Conservation (phyloP, 257 asterid genomes). For the Solanum appendiculatum region DNA sequence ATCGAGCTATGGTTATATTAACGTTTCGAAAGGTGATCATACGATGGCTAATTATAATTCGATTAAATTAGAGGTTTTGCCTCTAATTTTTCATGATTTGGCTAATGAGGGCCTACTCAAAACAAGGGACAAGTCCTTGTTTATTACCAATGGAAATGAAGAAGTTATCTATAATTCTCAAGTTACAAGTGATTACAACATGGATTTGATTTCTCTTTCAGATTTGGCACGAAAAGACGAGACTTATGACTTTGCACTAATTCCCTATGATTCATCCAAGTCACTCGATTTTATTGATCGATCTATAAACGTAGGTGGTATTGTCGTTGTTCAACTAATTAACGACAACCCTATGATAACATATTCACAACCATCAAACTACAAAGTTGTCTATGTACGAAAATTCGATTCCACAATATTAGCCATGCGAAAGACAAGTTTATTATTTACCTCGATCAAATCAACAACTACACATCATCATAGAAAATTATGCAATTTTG, state of each 20-base stretch:
- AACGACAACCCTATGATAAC: background rate
- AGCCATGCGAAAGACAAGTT: constrained; percentile 8
- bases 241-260: constrained; percentile 7
- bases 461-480: background rate
- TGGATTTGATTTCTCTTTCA: constrained; percentile 5
- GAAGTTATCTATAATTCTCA: background rate
- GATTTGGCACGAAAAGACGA: background rate
- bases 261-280: background rate
- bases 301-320: constrained; percentile 17
- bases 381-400: constrained; percentile 13
- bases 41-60: background rate
- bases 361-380: constrained; percentile 4
- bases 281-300: constrained; percentile 1
- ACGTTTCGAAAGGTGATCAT: background rate
- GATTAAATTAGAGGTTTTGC: background rate
- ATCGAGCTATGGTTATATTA: background rate
- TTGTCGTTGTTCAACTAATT: background rate
- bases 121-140: constrained; percentile 12
- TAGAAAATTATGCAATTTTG: background rate
- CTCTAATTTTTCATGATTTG: constrained; percentile 23
- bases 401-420: constrained; percentile 13
- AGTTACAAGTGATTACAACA: background rate
- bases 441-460: background rate
- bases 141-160: constrained; percentile 1
- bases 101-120: constrained; percentile 33